Evolutionary conservation across 1,139 yeast genomes (phyloP), one percentile per base, ranked within the genome.

Genomic region (Meyerozyma elateridarum): DNA sequence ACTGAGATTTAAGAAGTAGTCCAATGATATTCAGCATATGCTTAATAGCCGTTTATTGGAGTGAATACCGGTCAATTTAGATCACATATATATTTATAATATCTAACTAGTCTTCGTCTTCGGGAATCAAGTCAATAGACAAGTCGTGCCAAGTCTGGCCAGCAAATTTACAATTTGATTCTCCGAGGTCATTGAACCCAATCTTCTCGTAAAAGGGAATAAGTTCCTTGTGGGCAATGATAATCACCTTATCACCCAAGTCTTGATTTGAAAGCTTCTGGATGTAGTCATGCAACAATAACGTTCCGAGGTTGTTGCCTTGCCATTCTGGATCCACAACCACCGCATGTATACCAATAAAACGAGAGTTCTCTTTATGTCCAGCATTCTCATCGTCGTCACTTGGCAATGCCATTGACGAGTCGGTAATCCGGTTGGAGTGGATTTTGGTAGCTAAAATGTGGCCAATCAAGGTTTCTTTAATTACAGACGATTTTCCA

Each of bases 221-320:
- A 51, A 87, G 66, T 8, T 70, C 64, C 34, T 77, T 74, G 51
- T 84, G 88, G 20, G 88, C 85, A 40, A 89, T 72, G 29, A 91
- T 66, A 4, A 80, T 74, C 34, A 91, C 78, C 47, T 77, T 73
- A 44, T 80, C 85, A 32, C 94, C 96, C 43, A 87, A 78, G 46
- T 81, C 87, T 52, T 87, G 94, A 53, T 88, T 87, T 28, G 88
- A 76, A 56, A 91, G 66, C 49, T 89, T 85, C 58, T 91, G 96
- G 41, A 89, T 75, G 59, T 85, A 91, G 60, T 91, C 98, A 46
- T 84, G 88, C 51, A 89, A 60, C 51, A 91, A 61, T 40, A 87
- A 65, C 11, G 95, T 78, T 7, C 95, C 97, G 40, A 91, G 67
- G 50, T 83, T 84, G 58, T 77, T 75, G 36, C 88, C 85, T 54